Conservation (phyloP, 257 asterid genomes). For the Penstemon davidsonii region DNA sequence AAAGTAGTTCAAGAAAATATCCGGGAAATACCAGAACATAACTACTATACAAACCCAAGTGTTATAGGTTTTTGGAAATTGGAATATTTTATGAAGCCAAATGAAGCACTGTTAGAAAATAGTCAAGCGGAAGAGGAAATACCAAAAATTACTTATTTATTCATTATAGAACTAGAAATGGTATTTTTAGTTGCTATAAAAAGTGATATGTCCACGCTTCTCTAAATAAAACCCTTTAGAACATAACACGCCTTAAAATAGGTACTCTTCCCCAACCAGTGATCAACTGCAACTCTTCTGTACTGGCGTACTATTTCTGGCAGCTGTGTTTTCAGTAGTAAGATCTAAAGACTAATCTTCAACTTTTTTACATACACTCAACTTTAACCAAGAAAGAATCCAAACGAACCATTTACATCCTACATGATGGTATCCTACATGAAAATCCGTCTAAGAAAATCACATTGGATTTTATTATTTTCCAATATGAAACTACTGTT, state of each 20-base stretch:
- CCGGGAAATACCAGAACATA: constrained; percentile 4
- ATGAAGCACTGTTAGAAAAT: not conserved
- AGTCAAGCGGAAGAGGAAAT: not conserved
- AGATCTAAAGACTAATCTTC: not conserved
- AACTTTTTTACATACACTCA: not conserved
- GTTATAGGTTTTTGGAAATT: not conserved
- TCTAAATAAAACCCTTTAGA: not conserved
- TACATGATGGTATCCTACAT: not conserved
- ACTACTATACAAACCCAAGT: constrained; percentile 4
- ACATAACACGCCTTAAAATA: not conserved
- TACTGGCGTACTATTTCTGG: not conserved
- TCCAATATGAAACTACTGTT: not conserved
- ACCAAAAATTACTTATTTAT: not conserved
- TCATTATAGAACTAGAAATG: not conserved
- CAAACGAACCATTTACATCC: not conserved
- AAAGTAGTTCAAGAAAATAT: constrained; percentile 8
- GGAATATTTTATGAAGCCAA: constrained; percentile 10
- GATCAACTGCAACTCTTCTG: not conserved
- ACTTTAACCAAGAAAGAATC: constrained; percentile 1
- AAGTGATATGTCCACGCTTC: not conserved
- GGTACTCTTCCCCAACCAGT: not conserved
- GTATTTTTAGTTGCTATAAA: not conserved
- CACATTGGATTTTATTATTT: not conserved
- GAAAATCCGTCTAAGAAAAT: constrained; percentile 10
- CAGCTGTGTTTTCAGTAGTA: constrained; percentile 1